Conservation (phyloP, 768 basidiomycete genomes). For the Tricholoma sp. region DNA sequence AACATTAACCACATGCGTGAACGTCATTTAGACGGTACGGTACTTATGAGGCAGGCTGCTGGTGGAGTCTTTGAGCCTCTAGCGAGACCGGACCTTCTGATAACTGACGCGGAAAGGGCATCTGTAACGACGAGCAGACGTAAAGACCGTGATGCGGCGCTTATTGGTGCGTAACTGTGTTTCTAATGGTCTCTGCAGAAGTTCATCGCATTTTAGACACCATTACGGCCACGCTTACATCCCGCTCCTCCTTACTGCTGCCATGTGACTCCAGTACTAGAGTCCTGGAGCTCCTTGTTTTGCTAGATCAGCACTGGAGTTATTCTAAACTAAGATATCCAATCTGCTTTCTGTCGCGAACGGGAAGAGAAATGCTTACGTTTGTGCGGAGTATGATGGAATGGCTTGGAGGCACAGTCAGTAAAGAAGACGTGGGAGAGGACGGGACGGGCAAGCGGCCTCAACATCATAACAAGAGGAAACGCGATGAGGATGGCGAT, state of each 20-base stretch:
- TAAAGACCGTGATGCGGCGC: slow-evolving; percentile 84
- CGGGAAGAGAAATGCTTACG: slow-evolving; percentile 88
- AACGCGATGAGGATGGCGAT: slow-evolving; percentile 65
- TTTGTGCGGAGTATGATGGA: slow-evolving; percentile 98
- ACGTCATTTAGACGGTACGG: slow-evolving; percentile 91
- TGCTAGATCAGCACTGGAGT: slow-evolving; percentile 97
- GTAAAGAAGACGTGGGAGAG: slow-evolving; percentile 87
- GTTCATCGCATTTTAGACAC: slow-evolving; percentile 51
- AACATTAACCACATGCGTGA: slow-evolving; percentile 96
- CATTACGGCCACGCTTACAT: slow-evolving; percentile 80
- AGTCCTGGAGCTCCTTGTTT: slow-evolving; percentile 90
- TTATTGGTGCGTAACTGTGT: slow-evolving; percentile 55
- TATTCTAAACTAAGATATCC: slow-evolving; percentile 81
- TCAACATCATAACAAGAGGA: slow-evolving; percentile 39
- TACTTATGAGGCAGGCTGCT: slow-evolving; percentile 70
- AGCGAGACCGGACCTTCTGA: slow-evolving; percentile 86
- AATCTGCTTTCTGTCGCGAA: slow-evolving; percentile 89
- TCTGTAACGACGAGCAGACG: slow-evolving; percentile 79
- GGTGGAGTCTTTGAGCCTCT: slow-evolving; percentile 82
- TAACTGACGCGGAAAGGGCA: slow-evolving; percentile 88
- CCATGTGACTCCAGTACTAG: slow-evolving; percentile 94
- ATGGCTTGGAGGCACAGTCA: slow-evolving; percentile 95
- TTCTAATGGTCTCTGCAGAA: neutral
- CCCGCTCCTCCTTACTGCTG: slow-evolving; percentile 77
- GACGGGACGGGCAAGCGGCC: slow-evolving; percentile 52